Base-by-base conservation (phyloP, 148 eudicot species). In the Selenicereus undatus region DNA sequence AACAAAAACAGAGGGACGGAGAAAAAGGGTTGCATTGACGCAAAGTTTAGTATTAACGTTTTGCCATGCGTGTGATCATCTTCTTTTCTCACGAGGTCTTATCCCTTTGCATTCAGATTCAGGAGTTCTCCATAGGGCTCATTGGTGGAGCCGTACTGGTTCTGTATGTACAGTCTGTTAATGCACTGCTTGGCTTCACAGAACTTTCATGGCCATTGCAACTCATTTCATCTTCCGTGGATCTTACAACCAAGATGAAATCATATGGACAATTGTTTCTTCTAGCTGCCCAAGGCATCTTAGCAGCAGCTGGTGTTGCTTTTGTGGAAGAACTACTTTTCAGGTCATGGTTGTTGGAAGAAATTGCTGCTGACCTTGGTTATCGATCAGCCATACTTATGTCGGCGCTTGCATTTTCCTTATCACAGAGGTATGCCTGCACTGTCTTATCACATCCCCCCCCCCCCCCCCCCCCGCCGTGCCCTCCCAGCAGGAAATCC, bases 301-400 rank as follows among this genome's bases (percentile, higher is more conserved):
- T 87, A 29, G 88, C 92, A 75, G 95, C 99, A 78, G 88, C 89
- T 83, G 87, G 86, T 62, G 82, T 96, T 80, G 85, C 97, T 83
- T 79, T 86, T 26, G 95, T 91, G 68, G 99, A 96, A 86, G 99
- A 96, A 83, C 79, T 96, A 75, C 84, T 96, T 78, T 96, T 92
- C 76, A 88, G 97, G 77, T 89, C 99, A 70, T 96, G 99, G 99
- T 87, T 96, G 90, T 85, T 94, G 45, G 91, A 92, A 81, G 99
- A 96, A 91, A 91, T 96, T 79, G 93, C 94, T 17, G 80, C 83
- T 52, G 99, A 96, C 84, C 87, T 90, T 82, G 99, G 99, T 65
- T 90, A 89, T 87, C 87, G 92, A 78, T 90, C 84, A 62, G 98
- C 91, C 81, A 82, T 96, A 65, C 76, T 93, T 83, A 62, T 96